phyloP scores from a whole-genome alignment of 805 yeast species.

The Kuraishia capsulata region DNA sequence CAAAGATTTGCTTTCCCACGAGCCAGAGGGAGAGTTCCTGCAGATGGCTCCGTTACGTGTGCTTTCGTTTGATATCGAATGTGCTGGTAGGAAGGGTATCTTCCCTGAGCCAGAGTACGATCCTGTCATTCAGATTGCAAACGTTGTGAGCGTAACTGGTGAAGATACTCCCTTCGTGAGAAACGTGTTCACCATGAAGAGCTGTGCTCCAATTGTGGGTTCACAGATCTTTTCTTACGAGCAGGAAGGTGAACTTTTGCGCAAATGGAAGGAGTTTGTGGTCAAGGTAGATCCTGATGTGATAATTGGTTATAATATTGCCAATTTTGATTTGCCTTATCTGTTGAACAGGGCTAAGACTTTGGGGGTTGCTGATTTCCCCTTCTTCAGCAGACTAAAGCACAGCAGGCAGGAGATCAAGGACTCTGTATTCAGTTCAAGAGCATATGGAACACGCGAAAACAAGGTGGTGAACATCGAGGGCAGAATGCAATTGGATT shows the following conservation, averaged over 20 bases:
- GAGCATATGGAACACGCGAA: constrained; percentile 95
- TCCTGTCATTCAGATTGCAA: constrained; percentile 95
- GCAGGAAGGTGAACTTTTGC: constrained; percentile 74
- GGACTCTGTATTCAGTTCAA: constrained; percentile 80
- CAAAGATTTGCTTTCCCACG: constrained; percentile 62
- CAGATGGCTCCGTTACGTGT: constrained; percentile 90
- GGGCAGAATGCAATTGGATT: constrained; percentile 91
- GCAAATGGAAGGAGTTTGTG: constrained; percentile 81
- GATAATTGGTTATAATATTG: constrained; percentile 89
- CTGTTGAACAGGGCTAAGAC: constrained; percentile 80
- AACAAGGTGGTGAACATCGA: constrained; percentile 87
- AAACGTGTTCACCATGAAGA: constrained; percentile 86
- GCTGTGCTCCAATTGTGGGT: constrained; percentile 91
- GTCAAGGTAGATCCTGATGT: constrained; percentile 89
- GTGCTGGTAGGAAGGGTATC: constrained; percentile 95
- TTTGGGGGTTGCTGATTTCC: constrained; percentile 54
- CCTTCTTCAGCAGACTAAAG: constrained; percentile 76
- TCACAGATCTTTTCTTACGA: constrained; percentile 74
- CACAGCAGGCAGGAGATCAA: constrained; percentile 66
- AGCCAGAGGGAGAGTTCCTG: constrained; percentile 90
- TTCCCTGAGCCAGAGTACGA: constrained; percentile 94
- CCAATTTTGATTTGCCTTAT: constrained; percentile 94
- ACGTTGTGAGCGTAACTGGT: constrained; percentile 81
- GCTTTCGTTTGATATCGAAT: constrained; percentile 92
- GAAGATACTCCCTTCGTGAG: constrained; percentile 83